Evolutionary conservation across 192 early-diverging fungal genomes (phyloP).

Genomic region (Diversispora epigaea): DNA sequence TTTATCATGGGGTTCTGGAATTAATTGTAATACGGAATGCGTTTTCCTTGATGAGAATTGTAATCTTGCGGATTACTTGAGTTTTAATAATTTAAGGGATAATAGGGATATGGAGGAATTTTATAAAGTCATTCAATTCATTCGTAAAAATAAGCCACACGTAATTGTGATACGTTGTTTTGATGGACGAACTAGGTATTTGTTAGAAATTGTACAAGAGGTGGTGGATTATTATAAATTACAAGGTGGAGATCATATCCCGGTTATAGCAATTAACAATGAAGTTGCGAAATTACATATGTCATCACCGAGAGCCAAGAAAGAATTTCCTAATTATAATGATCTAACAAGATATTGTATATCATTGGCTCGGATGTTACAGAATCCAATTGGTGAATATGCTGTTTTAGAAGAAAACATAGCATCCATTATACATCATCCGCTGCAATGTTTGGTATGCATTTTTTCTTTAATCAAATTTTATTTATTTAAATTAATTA

Average conservation of each 20-base stretch:
- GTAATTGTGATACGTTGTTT: conserved; percentile 83
- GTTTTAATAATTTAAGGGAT: conserved; percentile 27
- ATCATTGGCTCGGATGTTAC: conserved; percentile 75
- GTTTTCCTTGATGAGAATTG: conserved; percentile 80
- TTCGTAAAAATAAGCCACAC: conserved; percentile 64
- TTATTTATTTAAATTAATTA: not conserved
- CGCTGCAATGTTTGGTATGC: conserved; percentile 66
- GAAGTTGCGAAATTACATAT: conserved; percentile 85
- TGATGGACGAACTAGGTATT: conserved; percentile 67
- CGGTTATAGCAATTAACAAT: conserved; percentile 79
- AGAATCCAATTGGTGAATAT: conserved; percentile 81
- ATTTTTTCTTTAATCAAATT: not conserved
- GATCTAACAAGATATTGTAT: conserved; percentile 84
- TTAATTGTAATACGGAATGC: conserved; percentile 51
- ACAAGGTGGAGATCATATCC: conserved; percentile 41
- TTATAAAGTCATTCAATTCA: conserved; percentile 57
- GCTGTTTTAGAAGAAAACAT: conserved; percentile 59
- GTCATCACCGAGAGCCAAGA: conserved; percentile 42
- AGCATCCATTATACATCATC: conserved; percentile 65
- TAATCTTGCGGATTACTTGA: conserved; percentile 56
- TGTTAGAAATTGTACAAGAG: conserved; percentile 67
- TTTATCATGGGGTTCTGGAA: conserved; percentile 72
- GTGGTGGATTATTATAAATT: conserved; percentile 49
- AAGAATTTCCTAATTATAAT: conserved; percentile 55
- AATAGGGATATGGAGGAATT: conserved; percentile 21